Percentiles rank a stretch among this genome's conserved stretches.
phyloP scores from a whole-genome alignment of 2,329 filamentous ascomycete genomes.

The Colletotrichum melonis region DNA sequence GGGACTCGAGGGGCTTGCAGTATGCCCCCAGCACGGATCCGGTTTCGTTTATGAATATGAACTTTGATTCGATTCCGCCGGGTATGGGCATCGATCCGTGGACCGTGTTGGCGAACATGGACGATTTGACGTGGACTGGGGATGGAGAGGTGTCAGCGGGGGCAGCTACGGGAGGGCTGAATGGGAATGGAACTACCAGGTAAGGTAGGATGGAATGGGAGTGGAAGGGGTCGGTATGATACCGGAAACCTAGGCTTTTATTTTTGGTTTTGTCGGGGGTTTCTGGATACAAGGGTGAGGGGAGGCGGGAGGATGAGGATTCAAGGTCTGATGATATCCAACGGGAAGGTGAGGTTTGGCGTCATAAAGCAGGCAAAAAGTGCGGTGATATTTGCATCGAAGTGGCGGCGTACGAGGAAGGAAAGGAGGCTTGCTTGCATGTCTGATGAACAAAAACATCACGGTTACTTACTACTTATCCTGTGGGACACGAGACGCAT shows the following conservation, averaged over 20 bases:
- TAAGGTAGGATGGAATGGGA: not conserved
- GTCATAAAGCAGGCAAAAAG: not conserved
- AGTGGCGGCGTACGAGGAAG: not conserved
- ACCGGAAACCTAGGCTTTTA: not conserved
- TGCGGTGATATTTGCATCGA: not conserved
- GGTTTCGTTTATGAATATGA: slow-evolving; percentile 17
- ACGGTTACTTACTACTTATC: not conserved
- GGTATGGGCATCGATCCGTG: slow-evolving; percentile 31
- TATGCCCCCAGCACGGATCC: slow-evolving; percentile 31
- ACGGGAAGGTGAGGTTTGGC: not conserved
- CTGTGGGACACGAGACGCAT: not conserved
- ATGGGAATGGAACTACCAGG: not conserved
- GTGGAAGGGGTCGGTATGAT: not conserved
- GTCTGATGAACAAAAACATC: not conserved
- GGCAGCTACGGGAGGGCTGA: not conserved
- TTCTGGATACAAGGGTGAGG: not conserved
- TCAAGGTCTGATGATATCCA: not conserved
- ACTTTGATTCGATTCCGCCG: not conserved
- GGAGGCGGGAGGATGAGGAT: not conserved
- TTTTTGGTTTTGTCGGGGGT: not conserved
- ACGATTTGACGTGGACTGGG: slow-evolving; percentile 24
- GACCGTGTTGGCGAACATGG: slow-evolving; percentile 22
- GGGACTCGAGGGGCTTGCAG: slow-evolving; percentile 28
- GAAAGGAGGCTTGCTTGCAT: too few species aligned
- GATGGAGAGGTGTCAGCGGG: not conserved